A percentile compares a stretch with the other conserved stretches of the same genome.
Evolutionary conservation across 768 basidiomycete species (phyloP).

Genomic region (Xanthoconium purpureum): DNA sequence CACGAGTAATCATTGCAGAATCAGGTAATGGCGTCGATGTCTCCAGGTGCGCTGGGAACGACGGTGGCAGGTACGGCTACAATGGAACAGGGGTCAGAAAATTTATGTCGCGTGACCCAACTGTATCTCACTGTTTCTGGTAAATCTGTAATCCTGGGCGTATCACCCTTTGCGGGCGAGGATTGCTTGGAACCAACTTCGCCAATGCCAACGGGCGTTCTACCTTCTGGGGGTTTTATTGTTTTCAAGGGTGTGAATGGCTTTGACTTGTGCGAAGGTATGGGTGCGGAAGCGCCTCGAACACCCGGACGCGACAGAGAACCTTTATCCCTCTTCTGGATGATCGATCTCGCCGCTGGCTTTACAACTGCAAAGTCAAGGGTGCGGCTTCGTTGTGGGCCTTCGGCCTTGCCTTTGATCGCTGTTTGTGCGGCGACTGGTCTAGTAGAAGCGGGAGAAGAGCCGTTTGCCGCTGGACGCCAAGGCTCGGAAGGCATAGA

Average conservation of each 20-base stretch:
- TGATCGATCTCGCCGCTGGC: slow-evolving; percentile 22
- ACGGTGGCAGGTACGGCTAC: slow-evolving; percentile 52
- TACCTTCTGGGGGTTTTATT: background rate
- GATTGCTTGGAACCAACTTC: background rate
- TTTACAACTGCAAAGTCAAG: slow-evolving; percentile 48
- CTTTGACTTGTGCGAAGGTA: slow-evolving; percentile 12
- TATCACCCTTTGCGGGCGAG: slow-evolving; percentile 3
- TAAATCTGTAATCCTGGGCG: slow-evolving; percentile 32
- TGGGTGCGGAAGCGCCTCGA: slow-evolving; percentile 5
- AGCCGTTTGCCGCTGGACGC: background rate
- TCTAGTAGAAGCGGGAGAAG: slow-evolving; percentile 4
- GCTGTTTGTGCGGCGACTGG: background rate
- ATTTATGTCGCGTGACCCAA: slow-evolving; percentile 1
- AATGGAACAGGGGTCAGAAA: slow-evolving; percentile 12
- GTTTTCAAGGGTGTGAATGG: slow-evolving; percentile 9
- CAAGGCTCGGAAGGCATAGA: slow-evolving; percentile 22
- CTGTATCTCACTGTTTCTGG: slow-evolving; percentile 36
- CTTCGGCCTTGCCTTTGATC: slow-evolving; percentile 20
- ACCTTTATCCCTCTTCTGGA: slow-evolving; percentile 23
- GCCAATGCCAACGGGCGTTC: background rate
- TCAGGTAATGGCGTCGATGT: slow-evolving; percentile 51
- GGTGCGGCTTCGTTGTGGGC: slow-evolving; percentile 21
- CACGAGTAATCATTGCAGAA: slow-evolving; percentile 22
- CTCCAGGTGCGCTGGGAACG: slow-evolving; percentile 49
- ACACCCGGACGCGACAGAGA: background rate